These are phyloP conservation scores for Polytrichum formosum DNA, from an alignment of 225 moss, liverwort and hornwort species.

Conservation along the genomic window DNA sequence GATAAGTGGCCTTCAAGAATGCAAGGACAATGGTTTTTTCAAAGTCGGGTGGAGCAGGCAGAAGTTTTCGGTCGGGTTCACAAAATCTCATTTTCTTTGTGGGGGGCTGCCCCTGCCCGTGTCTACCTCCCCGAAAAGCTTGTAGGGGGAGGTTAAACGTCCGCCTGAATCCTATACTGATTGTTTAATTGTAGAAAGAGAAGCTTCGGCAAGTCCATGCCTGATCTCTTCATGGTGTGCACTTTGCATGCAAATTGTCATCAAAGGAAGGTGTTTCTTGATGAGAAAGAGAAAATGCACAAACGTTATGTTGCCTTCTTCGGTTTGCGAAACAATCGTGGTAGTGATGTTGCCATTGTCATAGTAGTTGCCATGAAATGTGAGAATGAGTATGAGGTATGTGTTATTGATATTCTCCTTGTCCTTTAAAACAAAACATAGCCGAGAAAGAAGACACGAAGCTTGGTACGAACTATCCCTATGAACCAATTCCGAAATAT, in stretches of 20 bases:
- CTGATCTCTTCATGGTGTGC: neutral
- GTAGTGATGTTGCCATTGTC: constrained; percentile 70
- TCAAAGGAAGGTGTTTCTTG: constrained; percentile 74
- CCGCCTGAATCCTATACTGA: neutral
- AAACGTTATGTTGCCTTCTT: constrained; percentile 84
- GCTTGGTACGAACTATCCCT: too few relatives aligned
- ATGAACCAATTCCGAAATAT: too few relatives aligned
- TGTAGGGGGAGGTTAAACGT: too few relatives aligned
- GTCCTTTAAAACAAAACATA: too few relatives aligned
- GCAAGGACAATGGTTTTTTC: too few relatives aligned
- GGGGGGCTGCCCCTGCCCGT: too few relatives aligned
- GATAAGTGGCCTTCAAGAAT: too few relatives aligned
- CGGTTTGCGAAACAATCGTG: constrained; percentile 75
- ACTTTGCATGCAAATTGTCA: constrained; percentile 17
- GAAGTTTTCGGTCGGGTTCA: too few relatives aligned
- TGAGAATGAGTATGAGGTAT: constrained; percentile 88
- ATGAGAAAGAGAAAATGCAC: constrained; percentile 70
- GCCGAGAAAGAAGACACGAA: too few relatives aligned
- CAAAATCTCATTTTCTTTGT: too few relatives aligned
- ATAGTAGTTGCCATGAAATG: constrained; percentile 71
- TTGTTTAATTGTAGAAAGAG: neutral
- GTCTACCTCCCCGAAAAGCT: too few relatives aligned
- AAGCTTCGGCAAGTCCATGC: neutral
- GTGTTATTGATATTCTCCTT: neutral
- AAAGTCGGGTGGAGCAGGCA: too few relatives aligned